Conservation (phyloP, 2,329 filamentous ascomycete genomes). For the Xylariaceae sp. region DNA sequence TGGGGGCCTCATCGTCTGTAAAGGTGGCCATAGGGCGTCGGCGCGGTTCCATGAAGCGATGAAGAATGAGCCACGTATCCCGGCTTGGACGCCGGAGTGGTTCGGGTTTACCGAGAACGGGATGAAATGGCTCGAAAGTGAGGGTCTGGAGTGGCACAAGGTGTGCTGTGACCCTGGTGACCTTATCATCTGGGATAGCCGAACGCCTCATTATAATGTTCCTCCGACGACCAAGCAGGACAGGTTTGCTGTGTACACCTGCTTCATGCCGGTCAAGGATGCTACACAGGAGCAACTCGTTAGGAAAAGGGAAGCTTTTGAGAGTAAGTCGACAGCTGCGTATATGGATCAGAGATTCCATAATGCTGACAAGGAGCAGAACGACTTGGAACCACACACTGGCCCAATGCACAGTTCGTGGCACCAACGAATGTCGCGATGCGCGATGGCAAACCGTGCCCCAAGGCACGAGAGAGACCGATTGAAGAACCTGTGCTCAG, state of each 20-base stretch:
- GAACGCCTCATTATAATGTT: slow-evolving; percentile 32
- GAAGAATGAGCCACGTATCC: neutral
- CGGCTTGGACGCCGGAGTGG: slow-evolving; percentile 21
- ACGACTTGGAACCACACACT: neutral
- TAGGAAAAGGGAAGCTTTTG: neutral
- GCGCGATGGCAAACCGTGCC: neutral
- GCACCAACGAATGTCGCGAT: neutral
- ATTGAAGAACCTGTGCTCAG: neutral
- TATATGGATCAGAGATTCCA: neutral
- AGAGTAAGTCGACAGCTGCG: neutral
- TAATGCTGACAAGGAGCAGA: neutral
- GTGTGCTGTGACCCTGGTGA: slow-evolving; percentile 32
- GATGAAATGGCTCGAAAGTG: slow-evolving; percentile 29
- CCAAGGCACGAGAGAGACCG: neutral
- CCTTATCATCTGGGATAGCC: slow-evolving; percentile 34
- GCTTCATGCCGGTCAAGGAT: neutral
- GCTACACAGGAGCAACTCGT: neutral
- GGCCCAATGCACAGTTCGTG: neutral
- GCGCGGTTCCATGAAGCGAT: slow-evolving; percentile 27
- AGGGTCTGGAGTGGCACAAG: slow-evolving; percentile 28
- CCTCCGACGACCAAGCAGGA: slow-evolving; percentile 18
- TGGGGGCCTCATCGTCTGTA: slow-evolving; percentile 32
- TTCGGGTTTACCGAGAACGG: slow-evolving; percentile 26
- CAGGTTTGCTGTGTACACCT: slow-evolving; percentile 4
- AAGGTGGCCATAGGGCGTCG: slow-evolving; percentile 25